phyloP scores from a whole-genome alignment of 331 rosid genomes.

The Quercus phellos region DNA sequence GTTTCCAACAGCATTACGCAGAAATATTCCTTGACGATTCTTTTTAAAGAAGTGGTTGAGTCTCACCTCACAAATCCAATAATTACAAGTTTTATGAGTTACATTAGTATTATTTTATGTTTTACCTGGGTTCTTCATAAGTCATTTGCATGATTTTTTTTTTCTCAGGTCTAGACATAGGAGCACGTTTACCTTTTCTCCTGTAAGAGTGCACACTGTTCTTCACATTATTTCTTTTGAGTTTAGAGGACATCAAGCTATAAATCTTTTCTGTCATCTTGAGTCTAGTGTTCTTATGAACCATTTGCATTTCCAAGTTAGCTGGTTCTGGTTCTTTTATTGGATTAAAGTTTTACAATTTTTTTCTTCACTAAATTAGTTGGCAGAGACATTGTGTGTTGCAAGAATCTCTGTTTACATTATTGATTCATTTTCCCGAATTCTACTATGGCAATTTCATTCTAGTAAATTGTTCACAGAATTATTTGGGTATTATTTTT shows the following conservation, averaged over 20 bases:
- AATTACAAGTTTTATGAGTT: background rate
- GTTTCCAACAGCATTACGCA: background rate
- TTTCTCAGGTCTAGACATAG: background rate
- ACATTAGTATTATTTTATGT: background rate
- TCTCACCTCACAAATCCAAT: background rate
- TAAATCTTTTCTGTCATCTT: background rate
- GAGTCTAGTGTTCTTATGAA: background rate
- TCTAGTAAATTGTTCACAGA: background rate
- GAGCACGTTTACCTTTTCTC: background rate
- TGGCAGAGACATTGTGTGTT: background rate
- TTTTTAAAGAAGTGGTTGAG: background rate
- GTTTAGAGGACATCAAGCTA: background rate
- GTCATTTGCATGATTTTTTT: background rate
- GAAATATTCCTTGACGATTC: background rate
- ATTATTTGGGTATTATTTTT: background rate
- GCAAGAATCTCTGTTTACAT: background rate
- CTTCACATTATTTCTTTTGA: background rate
- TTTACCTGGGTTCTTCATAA: background rate
- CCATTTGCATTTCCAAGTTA: background rate
- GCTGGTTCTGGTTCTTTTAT: background rate
- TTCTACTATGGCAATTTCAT: background rate
- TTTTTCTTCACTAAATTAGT: background rate
- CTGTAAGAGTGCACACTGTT: background rate
- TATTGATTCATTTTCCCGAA: background rate
- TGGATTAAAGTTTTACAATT: background rate